These are phyloP conservation scores for Erysiphe pulchra DNA, from an alignment of 2,329 filamentous ascomycete species.

Conservation along the genomic window DNA sequence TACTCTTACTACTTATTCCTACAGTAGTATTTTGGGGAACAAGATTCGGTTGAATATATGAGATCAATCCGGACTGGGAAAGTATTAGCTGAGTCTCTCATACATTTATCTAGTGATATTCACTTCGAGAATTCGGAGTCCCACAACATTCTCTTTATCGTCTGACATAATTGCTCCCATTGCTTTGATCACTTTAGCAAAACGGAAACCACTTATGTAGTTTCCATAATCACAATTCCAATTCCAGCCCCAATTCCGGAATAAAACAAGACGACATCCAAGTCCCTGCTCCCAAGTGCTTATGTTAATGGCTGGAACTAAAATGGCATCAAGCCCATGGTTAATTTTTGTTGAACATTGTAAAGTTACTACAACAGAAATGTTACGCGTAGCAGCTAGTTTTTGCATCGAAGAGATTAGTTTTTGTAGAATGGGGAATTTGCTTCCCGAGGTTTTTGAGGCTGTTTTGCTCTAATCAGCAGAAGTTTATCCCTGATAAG, in stretches of 20 bases:
- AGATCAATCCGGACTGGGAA: not conserved
- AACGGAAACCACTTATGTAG: slow-evolving; percentile 25
- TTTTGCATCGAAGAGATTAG: slow-evolving; percentile 49
- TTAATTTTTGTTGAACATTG: slow-evolving; percentile 68
- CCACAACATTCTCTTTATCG: slow-evolving; percentile 4
- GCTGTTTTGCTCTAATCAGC: slow-evolving; percentile 1
- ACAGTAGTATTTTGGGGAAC: not conserved
- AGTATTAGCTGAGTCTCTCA: not conserved
- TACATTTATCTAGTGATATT: slow-evolving; percentile 1
- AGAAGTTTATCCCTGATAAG: not conserved
- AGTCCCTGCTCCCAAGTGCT: slow-evolving; percentile 60
- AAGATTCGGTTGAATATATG: not conserved
- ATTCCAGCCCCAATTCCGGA: slow-evolving; percentile 59
- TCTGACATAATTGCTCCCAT: slow-evolving; percentile 20
- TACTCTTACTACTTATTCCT: not conserved
- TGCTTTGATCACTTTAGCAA: slow-evolving; percentile 39
- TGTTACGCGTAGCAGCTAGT: slow-evolving; percentile 44
- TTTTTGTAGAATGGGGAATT: slow-evolving; percentile 21
- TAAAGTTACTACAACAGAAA: slow-evolving; percentile 51
- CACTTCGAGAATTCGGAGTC: slow-evolving; percentile 9
- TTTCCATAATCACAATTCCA: slow-evolving; percentile 15
- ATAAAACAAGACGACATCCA: slow-evolving; percentile 47
- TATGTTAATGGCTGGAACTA: slow-evolving; percentile 52
- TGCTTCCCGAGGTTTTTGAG: slow-evolving; percentile 14
- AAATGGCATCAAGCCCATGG: slow-evolving; percentile 33